Evolutionary conservation across 768 basidiomycete species (phyloP).

Genomic region (Pleurotus eryngii): DNA sequence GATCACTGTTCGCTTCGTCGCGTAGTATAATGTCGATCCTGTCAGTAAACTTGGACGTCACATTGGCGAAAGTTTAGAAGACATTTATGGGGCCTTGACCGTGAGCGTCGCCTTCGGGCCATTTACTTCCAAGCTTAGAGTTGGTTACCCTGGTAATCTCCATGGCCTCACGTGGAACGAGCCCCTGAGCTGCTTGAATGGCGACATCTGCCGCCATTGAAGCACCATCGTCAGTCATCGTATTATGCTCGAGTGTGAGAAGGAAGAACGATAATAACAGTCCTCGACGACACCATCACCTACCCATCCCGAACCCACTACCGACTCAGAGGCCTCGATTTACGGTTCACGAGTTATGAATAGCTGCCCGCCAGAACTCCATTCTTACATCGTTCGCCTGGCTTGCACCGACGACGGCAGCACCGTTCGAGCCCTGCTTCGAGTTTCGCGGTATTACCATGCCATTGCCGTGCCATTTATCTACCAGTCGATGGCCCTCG

Average conservation of each 20-base stretch:
- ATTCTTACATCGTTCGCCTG: constrained; percentile 39
- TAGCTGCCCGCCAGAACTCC: constrained; percentile 40
- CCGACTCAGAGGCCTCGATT: not conserved
- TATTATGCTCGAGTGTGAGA: not conserved
- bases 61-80: too few relatives aligned
- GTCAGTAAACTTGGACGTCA: too few relatives aligned
- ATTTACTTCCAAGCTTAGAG: too few relatives aligned
- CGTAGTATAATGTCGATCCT: too few relatives aligned
- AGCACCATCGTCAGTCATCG: constrained; percentile 16
- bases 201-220: constrained; percentile 24
- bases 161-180: not conserved
- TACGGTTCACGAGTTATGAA: constrained; percentile 22
- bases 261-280: not conserved
- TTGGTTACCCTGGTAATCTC: too few relatives aligned
- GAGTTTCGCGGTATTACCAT: constrained; percentile 37
- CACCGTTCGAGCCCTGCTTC: constrained; percentile 32
- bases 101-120: too few relatives aligned
- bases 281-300: not conserved
- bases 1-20: too few relatives aligned
- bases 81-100: too few relatives aligned
- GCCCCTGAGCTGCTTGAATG: not conserved
- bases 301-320: not conserved
- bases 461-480: constrained; percentile 34
- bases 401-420: constrained; percentile 38
- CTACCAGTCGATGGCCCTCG: constrained; percentile 36